Base-by-base conservation (phyloP, 495 filamentous ascomycete genomes). In the Aspergillus bridgeri region DNA sequence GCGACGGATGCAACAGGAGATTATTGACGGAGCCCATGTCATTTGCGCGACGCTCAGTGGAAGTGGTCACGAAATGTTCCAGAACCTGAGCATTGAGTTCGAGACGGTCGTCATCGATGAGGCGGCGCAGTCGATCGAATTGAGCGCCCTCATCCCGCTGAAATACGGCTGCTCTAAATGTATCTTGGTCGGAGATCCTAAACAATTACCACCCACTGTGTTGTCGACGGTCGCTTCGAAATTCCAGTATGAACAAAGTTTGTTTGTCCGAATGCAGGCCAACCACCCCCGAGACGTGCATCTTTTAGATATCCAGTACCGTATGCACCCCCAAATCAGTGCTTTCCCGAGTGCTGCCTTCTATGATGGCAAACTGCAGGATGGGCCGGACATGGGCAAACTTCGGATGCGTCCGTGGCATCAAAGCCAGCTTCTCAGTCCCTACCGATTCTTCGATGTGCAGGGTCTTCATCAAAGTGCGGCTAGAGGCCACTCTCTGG, bases 71-170 rank as follows among this genome's bases (percentile, higher is more conserved):
- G 95, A 98, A 51, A 96, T 98, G 87, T 96, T 98, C 76, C 91
- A 92, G 72, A 87, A 86, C 62, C 73, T 98, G 50, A 92, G 89
- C 62, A 91, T 98, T 52, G 94, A 98, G 69, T 98, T 98, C 60
- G 94, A 98, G 72, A 97, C 94, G 0, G 94, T 98, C 59, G 88
- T 98, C 65, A 96, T 98, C 65, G 94, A 98, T 65, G 94, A 98
- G 79, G 94, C 94, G 2, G 94, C 94, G 19, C 94, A 98, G 77
- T 98, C 91, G 58, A 94, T 98, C 60, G 94, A 98, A 74, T 80
- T 98, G 69, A 96, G 92, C 65, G 92, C 95, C 18, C 82, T 98
- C 20, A 98, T 98, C 60, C 94, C 94, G 6, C 81, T 98, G 23
- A 98, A 98, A 71, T 98, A 98, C 64, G 94, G 94, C 20, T 96